Evolutionary conservation across 2,329 filamentous ascomycete species (phyloP).

Genomic region (Daldinia eschscholtzii): DNA sequence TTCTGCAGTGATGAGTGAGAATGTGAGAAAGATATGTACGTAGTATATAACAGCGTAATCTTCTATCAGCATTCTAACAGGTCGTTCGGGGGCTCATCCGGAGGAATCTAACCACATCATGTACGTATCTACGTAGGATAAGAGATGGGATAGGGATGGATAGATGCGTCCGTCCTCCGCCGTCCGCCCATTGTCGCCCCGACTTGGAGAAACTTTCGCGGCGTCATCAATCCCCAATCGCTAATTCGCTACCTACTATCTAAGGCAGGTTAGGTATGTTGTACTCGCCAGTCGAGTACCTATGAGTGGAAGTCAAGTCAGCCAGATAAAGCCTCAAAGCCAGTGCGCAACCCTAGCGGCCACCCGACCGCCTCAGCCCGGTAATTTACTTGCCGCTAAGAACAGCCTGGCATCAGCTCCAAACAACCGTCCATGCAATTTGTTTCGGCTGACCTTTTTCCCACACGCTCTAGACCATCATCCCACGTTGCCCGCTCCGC

Average conservation of each 20-base stretch:
- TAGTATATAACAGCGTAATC: constrained; percentile 4
- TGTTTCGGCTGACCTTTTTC: constrained; percentile 42
- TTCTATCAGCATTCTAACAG: constrained; percentile 24
- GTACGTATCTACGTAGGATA: constrained; percentile 17
- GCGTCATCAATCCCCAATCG: not conserved
- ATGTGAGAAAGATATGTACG: constrained; percentile 10
- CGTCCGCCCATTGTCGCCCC: constrained; percentile 17
- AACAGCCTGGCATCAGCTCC: constrained; percentile 44
- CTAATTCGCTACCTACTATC: not conserved
- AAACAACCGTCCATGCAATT: constrained; percentile 39
- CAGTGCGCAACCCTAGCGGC: constrained; percentile 25
- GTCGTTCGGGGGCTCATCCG: constrained; percentile 36
- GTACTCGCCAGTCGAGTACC: not conserved
- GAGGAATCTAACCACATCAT: constrained; percentile 32
- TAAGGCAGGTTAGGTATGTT: too few relatives aligned
- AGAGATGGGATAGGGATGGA: not conserved
- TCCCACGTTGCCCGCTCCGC: constrained; percentile 36
- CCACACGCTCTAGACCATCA: constrained; percentile 43
- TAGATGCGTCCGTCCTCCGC: constrained; percentile 17
- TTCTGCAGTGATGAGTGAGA: constrained; percentile 33
- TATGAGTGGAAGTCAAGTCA: constrained; percentile 9
- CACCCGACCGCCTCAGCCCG: constrained; percentile 43
- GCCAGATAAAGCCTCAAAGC: constrained; percentile 39
- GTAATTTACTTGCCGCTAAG: constrained; percentile 45
- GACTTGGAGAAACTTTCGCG: constrained; percentile 31